phyloP scores from a whole-genome alignment of 1,284 basidiomycete genomes.

The Austroboletus novae-zelandiae region DNA sequence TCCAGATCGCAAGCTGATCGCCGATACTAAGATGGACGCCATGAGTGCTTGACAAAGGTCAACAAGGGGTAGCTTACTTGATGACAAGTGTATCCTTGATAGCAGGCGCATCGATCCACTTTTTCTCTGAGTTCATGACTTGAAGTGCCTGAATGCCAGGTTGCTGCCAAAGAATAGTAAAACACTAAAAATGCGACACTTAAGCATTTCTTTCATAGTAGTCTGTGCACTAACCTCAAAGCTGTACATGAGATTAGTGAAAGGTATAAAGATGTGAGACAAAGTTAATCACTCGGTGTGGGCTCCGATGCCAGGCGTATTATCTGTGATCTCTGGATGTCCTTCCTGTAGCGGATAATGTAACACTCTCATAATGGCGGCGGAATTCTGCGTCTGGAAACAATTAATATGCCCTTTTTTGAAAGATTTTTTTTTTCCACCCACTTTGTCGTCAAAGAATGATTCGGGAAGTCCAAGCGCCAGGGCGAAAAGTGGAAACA shows the following conservation, averaged over 20 bases:
- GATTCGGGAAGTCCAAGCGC: constrained; percentile 72
- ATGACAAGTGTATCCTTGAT: constrained; percentile 59
- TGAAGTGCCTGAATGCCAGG: constrained; percentile 64
- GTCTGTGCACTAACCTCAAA: constrained; percentile 47
- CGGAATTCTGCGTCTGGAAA: constrained; percentile 45
- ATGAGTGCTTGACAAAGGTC: not conserved
- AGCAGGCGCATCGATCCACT: constrained; percentile 63
- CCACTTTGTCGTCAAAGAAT: constrained; percentile 78
- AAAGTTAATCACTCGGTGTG: constrained; percentile 60
- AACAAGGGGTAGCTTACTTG: constrained; percentile 16
- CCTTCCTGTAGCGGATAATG: constrained; percentile 78
- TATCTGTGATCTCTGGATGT: constrained; percentile 45
- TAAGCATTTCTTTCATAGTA: not conserved
- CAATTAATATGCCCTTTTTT: not conserved
- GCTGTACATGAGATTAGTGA: constrained; percentile 30
- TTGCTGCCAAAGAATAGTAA: constrained; percentile 83
- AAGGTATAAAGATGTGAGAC: constrained; percentile 16
- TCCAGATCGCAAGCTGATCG: constrained; percentile 86
- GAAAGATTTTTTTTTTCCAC: not conserved
- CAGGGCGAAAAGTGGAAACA: constrained; percentile 85
- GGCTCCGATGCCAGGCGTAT: constrained; percentile 76
- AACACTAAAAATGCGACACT: constrained; percentile 41
- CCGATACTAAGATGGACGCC: constrained; percentile 54
- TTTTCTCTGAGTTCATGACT: constrained; percentile 60
- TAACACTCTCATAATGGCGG: constrained; percentile 77